Percentiles rank a stretch among this genome's conserved stretches.
Evolutionary conservation across 257 asterid genomes (phyloP).

Genomic region (Salvia rosmarinus): DNA sequence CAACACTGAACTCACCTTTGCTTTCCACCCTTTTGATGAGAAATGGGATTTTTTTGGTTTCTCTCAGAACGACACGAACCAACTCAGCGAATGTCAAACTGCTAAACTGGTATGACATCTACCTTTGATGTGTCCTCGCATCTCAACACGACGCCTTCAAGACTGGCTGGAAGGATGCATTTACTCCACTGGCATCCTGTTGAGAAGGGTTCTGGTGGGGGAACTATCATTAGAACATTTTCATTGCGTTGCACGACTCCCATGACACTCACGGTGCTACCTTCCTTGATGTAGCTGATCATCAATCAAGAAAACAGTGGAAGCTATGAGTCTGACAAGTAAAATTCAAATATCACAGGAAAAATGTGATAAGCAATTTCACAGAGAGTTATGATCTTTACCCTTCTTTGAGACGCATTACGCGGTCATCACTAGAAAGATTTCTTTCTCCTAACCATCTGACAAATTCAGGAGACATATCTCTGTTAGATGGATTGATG

Average conservation of each 20-base stretch:
- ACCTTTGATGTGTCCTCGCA: slow-evolving; percentile 66
- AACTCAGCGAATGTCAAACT: not conserved
- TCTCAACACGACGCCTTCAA: slow-evolving; percentile 65
- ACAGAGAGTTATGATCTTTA: slow-evolving; percentile 26
- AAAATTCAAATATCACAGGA: not conserved
- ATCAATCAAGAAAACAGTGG: not conserved
- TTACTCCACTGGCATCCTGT: slow-evolving; percentile 73
- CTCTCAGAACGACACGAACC: slow-evolving; percentile 17
- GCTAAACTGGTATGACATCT: slow-evolving; percentile 68
- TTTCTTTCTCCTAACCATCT: slow-evolving; percentile 65
- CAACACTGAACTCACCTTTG: slow-evolving; percentile 37
- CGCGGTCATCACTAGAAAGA: slow-evolving; percentile 65
- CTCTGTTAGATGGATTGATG: slow-evolving; percentile 56
- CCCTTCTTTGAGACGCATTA: slow-evolving; percentile 74
- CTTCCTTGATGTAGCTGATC: slow-evolving; percentile 64
- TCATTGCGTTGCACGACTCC: slow-evolving; percentile 77
- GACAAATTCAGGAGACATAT: slow-evolving; percentile 58
- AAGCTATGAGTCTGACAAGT: not conserved
- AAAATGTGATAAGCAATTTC: slow-evolving; percentile 17
- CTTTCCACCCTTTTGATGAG: slow-evolving; percentile 21
- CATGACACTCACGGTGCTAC: slow-evolving; percentile 73
- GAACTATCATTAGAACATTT: slow-evolving; percentile 67
- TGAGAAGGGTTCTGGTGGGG: slow-evolving; percentile 67
- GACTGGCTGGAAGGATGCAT: slow-evolving; percentile 71
- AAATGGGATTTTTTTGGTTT: slow-evolving; percentile 21